Percentiles rank a stretch among this genome's conserved stretches.
phyloP scores from a whole-genome alignment of 441 rosid species.

The Heliophila coronopifolia region DNA sequence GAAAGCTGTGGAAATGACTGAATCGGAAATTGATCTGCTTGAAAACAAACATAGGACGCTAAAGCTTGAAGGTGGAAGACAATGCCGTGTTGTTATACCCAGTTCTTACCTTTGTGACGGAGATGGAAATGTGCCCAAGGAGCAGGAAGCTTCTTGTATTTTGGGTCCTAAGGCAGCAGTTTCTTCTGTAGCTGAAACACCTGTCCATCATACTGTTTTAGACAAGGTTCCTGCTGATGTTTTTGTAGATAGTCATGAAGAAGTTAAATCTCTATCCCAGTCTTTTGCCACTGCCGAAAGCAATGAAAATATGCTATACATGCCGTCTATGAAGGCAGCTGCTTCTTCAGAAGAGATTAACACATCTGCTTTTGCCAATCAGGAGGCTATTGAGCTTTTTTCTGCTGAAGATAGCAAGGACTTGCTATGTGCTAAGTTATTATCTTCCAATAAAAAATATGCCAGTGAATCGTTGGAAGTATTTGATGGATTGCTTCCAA shows the following conservation, averaged over 20 bases:
- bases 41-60: constrained; percentile 65
- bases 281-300: constrained; percentile 22
- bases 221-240: constrained; percentile 33
- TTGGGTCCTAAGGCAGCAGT: constrained; percentile 44
- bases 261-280: constrained; percentile 52
- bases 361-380: constrained; percentile 29
- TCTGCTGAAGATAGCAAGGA: constrained; percentile 27
- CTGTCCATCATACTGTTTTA: constrained; percentile 33
- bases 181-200: constrained; percentile 35
- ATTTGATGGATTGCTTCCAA: constrained; percentile 49
- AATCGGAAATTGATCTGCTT: constrained; percentile 79
- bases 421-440: constrained; percentile 35
- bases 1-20: constrained; percentile 70
- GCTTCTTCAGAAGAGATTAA: constrained; percentile 24
- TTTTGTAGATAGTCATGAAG: constrained; percentile 54
- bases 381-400: constrained; percentile 22
- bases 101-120: constrained; percentile 32
- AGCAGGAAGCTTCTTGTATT: constrained; percentile 32
- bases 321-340: constrained; percentile 18
- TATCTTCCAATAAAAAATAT: constrained; percentile 58
- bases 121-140: constrained; percentile 29
- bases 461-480: constrained; percentile 52
- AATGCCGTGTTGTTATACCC: constrained; percentile 19
- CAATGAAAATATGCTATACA: constrained; percentile 30
- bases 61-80: constrained; percentile 39